Percentiles rank a stretch among this genome's conserved stretches.
phyloP scores from a whole-genome alignment of 1,284 basidiomycete genomes.

The Peniophora sp. region DNA sequence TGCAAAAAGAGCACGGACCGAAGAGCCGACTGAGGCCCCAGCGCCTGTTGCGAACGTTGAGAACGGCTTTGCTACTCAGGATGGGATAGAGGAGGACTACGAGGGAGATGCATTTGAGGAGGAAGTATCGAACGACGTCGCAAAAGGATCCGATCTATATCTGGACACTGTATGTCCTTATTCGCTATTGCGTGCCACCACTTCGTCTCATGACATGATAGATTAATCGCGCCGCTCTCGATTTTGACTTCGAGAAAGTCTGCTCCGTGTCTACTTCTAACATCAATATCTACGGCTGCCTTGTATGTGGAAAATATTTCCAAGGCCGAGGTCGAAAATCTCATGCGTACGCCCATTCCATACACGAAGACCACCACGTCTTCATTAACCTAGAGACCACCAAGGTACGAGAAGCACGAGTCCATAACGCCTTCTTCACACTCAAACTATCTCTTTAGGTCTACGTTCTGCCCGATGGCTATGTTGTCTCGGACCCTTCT shows the following conservation, averaged over 20 bases:
- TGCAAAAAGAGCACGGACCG: conserved; percentile 7
- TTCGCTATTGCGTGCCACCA: no score
- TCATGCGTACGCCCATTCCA: conserved; percentile 95
- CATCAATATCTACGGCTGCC: conserved; percentile 96
- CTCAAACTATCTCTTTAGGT: conserved; percentile 45
- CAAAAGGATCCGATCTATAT: conserved; percentile 80
- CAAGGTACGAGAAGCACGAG: conserved; percentile 49
- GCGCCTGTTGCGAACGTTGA: neutral
- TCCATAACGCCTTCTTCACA: neutral
- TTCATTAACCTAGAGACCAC: conserved; percentile 93
- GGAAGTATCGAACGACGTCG: conserved; percentile 30
- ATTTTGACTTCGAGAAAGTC: conserved; percentile 99
- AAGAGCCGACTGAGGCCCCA: conserved; percentile 10
- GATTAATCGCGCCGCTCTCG: conserved; percentile 85
- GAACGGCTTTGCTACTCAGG: neutral
- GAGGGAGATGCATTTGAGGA: conserved; percentile 37
- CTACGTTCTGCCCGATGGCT: conserved; percentile 97
- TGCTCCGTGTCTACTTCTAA: conserved; percentile 95
- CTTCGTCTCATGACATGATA: no score
- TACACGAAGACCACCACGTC: conserved; percentile 97
- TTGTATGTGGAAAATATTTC: conserved; percentile 98
- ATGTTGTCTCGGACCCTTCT: conserved; percentile 91
- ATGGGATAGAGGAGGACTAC: conserved; percentile 25
- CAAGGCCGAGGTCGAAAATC: conserved; percentile 92
- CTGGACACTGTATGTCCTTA: conserved; percentile 77